Percentiles rank a stretch among this genome's conserved stretches.
These are phyloP conservation scores for Fusarium sp. DNA, from an alignment of 2,329 filamentous ascomycete genomes.

Conservation along the genomic window DNA sequence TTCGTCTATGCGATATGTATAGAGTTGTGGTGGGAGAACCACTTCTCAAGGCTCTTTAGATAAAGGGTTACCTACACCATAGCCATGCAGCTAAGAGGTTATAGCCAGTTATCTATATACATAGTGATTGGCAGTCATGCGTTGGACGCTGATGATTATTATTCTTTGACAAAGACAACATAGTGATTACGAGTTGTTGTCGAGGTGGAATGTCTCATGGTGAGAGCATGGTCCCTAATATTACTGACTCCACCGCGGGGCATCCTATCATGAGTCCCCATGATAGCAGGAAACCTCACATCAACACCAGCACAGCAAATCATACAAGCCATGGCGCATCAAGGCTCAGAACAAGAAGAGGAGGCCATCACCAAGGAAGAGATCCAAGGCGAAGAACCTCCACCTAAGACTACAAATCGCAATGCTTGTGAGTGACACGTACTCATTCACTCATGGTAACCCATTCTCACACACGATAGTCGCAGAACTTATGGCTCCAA, in stretches of 20 bases:
- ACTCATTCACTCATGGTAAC: background rate
- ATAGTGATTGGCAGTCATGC: too few relatives aligned
- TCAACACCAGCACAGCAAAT: constrained; percentile 1
- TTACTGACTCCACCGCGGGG: constrained; percentile 34
- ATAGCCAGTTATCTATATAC: too few relatives aligned
- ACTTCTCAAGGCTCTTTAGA: too few relatives aligned
- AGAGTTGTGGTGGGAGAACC: too few relatives aligned
- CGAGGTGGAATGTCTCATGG: background rate
- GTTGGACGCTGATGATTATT: too few relatives aligned
- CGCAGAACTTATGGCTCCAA: constrained; percentile 56
- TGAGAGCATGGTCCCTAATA: background rate
- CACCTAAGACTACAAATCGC: constrained; percentile 43
- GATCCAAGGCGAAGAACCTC: constrained; percentile 53
- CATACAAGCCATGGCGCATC: constrained; percentile 42
- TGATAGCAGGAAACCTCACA: constrained; percentile 4
- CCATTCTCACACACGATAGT: constrained; percentile 38
- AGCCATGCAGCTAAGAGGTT: too few relatives aligned
- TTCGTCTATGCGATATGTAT: too few relatives aligned
- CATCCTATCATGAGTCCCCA: constrained; percentile 20
- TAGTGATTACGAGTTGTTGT: background rate
- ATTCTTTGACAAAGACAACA: too few relatives aligned
- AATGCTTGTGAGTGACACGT: constrained; percentile 61
- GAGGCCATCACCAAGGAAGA: constrained; percentile 62
- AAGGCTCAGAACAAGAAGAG: constrained; percentile 55
- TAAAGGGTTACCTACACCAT: too few relatives aligned